Percentiles rank a stretch among this genome's conserved stretches.
phyloP scores from a whole-genome alignment of 495 filamentous ascomycete species.

The Penicillium pulvis region DNA sequence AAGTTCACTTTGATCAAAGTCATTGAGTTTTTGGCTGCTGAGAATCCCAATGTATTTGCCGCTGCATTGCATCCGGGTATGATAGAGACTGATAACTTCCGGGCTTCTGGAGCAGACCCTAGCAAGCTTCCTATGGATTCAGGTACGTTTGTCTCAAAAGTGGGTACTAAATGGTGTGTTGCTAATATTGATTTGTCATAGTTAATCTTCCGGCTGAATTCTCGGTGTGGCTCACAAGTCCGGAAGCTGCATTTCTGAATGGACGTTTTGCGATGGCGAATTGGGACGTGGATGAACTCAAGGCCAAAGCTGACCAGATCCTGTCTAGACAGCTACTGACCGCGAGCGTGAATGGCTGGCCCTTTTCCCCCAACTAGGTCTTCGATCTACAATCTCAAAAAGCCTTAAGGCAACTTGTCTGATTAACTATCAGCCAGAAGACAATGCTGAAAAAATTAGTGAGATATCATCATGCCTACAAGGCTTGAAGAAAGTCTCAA shows the following conservation, averaged over 20 bases:
- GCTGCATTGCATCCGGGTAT: constrained; percentile 45
- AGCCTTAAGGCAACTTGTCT: background rate
- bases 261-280: constrained; percentile 52
- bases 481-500: background rate
- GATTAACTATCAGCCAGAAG: too few species aligned
- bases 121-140: constrained; percentile 31
- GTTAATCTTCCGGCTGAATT: constrained; percentile 46
- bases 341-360: constrained; percentile 21
- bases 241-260: constrained; percentile 51
- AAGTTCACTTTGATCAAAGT: constrained; percentile 43
- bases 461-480: background rate
- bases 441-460: background rate
- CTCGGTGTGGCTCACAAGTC: constrained; percentile 51
- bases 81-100: constrained; percentile 37
- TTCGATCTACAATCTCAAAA: background rate
- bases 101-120: constrained; percentile 22
- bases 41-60: constrained; percentile 41
- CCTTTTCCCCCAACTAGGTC: constrained; percentile 8
- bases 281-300: constrained; percentile 59
- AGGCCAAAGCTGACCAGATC: constrained; percentile 42
- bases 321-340: constrained; percentile 13
- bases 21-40: constrained; percentile 41
- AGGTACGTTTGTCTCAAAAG: constrained; percentile 15
- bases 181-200: constrained; percentile 11
- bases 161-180: background rate